Evolutionary conservation across 768 basidiomycete species (phyloP), one percentile per base, ranked within the genome.

Genomic region (Astraeus odoratus): DNA sequence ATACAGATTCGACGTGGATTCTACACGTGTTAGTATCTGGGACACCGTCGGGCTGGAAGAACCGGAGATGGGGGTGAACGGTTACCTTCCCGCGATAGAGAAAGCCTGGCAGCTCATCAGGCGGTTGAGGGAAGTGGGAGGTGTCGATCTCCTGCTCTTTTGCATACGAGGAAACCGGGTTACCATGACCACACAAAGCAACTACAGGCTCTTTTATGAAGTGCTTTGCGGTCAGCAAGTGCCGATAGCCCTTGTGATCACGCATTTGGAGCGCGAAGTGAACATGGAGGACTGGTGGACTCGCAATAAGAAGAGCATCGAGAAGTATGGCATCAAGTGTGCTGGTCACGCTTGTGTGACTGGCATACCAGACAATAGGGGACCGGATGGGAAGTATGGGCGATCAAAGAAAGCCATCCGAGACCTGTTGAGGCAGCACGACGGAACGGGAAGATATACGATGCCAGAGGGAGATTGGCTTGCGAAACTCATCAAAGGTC

Each of bases 161-260:
- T 65, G 65, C 49, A 66, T 74, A 16, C 66, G 68, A 3, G 69
- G 63, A 9, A 67, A 70, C n/a, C 55, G 68, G 31, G 61, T 72
- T 54, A 67, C 60, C 7, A 65, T 63, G 37, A 57, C 58, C 5
- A 56, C 61, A 30, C 57, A 61, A 42, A 63, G 63, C 47, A 74
- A 73, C 55, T 74, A 70, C 52, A 54, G 57, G 41, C 30, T 73
- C 24, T 71, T 73, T 53, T 59, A 58, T n/a, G 64, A 74, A 34
- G 63, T 72, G 8, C 64, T 74, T 10, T 74, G 73, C 47, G 57
- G 50, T 37, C 48, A 56, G 15, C 5, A 51, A 19, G 72, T 61
- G 10, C 62, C 62, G 27, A 55, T 63, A 48, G 57, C 52, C 5
- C 34, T 66, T 16, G 52, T 64, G 22, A 49, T 75, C 34, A 74